These are phyloP conservation scores for Botryobasidium botryosum DNA, from an alignment of 768 basidiomycete species.

Conservation along the genomic window DNA sequence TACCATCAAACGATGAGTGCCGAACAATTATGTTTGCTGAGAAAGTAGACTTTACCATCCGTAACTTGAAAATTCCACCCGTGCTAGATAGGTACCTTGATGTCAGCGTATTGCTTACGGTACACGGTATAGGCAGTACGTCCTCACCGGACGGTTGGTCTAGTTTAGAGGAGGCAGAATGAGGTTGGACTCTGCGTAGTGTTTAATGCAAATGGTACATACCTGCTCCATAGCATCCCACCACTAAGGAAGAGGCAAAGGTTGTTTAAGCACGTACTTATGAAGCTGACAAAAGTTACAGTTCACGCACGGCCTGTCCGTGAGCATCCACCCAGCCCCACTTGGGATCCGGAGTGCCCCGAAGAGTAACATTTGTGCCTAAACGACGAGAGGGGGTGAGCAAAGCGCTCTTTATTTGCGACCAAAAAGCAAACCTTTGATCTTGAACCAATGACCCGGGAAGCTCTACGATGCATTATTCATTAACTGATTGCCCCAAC, in stretches of 20 bases:
- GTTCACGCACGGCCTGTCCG: no score
- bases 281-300: no score
- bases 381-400: conserved; percentile 12
- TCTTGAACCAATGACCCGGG: conserved; percentile 4
- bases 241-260: no score
- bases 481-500: background rate
- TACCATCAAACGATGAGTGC: background rate
- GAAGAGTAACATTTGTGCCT: conserved; percentile 40
- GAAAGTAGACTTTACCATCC: conserved; percentile 5
- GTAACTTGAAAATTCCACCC: no score
- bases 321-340: conserved; percentile 53
- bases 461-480: background rate
- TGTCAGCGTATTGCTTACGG: no score
- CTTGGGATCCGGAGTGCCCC: conserved; percentile 34
- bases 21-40: background rate
- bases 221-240: conserved; percentile 20
- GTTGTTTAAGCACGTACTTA: no score
- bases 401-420: conserved; percentile 1
- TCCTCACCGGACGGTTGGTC: no score
- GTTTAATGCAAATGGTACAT: no score
- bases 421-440: conserved; percentile 2
- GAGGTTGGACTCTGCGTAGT: no score
- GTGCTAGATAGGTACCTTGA: no score
- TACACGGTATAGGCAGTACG: no score
- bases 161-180: no score